phyloP scores from a whole-genome alignment of 805 yeast species.

The Ogataea parapolymorpha region DNA sequence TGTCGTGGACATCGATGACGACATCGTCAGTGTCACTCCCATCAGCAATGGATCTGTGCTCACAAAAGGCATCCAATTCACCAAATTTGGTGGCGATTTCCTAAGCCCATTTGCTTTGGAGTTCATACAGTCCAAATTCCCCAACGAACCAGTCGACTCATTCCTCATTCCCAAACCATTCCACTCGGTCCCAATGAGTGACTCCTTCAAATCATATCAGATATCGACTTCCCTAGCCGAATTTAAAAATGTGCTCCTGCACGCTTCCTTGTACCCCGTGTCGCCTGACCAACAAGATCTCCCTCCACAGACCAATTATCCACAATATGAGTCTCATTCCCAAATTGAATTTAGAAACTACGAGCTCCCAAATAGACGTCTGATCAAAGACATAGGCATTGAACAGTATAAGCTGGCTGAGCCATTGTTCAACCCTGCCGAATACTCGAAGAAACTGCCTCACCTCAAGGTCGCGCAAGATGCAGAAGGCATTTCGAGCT shows the following conservation, averaged over 20 bases:
- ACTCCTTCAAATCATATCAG: conserved; percentile 40
- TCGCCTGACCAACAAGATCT: conserved; percentile 26
- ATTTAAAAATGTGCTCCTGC: conserved; percentile 39
- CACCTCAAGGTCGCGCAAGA: conserved; percentile 44
- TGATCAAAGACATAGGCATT: conserved; percentile 41
- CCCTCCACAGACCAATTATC: conserved; percentile 34
- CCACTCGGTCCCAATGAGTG: conserved; percentile 28
- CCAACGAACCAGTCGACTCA: conserved; percentile 28
- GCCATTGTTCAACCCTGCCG: conserved; percentile 66
- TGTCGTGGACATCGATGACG: conserved; percentile 76
- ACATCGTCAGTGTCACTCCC: conserved; percentile 70
- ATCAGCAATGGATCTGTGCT: conserved; percentile 71
- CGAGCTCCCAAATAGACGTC: conserved; percentile 58
- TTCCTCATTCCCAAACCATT: conserved; percentile 34
- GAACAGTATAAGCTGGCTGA: conserved; percentile 60
- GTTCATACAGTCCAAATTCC: conserved; percentile 37
- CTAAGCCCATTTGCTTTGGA: conserved; percentile 60
- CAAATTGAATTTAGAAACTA: conserved; percentile 44
- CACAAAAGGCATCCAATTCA: conserved; percentile 59
- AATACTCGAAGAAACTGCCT: conserved; percentile 39
- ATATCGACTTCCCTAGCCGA: conserved; percentile 42
- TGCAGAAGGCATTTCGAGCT: conserved; percentile 47
- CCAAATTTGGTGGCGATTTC: conserved; percentile 84
- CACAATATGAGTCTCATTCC: conserved; percentile 29
- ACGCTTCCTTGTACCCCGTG: conserved; percentile 29